Conservation (phyloP, 176 grass and related monocot genomes). For the Pharus latifolius region DNA sequence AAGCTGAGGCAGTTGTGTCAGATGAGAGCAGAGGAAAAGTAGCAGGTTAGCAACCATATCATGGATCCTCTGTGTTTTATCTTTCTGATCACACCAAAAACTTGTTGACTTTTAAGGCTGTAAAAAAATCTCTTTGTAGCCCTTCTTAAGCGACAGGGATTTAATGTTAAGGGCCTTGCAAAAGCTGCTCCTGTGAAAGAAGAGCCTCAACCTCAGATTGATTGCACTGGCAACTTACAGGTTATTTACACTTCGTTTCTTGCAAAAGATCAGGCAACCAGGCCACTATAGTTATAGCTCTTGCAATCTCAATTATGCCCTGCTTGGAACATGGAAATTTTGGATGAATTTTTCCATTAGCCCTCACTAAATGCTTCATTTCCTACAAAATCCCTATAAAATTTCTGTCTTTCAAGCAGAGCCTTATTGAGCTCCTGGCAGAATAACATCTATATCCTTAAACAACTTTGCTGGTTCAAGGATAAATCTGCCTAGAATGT, state of each 20-base stretch:
- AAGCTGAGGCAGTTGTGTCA: constrained; percentile 80
- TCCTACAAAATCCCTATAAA: no score
- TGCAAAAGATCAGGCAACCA: constrained; percentile 10
- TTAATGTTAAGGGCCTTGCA: constrained; percentile 72
- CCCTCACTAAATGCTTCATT: no score
- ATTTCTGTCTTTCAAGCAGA: no score
- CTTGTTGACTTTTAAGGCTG: not conserved
- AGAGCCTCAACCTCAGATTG: constrained; percentile 90
- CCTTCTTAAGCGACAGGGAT: constrained; percentile 89
- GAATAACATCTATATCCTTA: not conserved
- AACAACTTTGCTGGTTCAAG: not conserved
- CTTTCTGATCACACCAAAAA: not conserved
- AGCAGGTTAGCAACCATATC: constrained; percentile 46
- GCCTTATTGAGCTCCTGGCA: not conserved
- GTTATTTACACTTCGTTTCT: constrained; percentile 31
- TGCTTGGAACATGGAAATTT: no score
- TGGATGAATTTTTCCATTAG: no score
- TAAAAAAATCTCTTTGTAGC: constrained; percentile 36
- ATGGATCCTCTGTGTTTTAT: not conserved
- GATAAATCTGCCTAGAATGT: not conserved
- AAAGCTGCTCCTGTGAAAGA: constrained; percentile 88
- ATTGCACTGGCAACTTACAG: constrained; percentile 96
- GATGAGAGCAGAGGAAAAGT: constrained; percentile 99
- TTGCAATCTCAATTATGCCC: constrained; percentile 1
- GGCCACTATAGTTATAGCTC: not conserved